These are phyloP conservation scores for Crassisporium funariophilum DNA, from an alignment of 768 basidiomycete species.

Conservation along the genomic window DNA sequence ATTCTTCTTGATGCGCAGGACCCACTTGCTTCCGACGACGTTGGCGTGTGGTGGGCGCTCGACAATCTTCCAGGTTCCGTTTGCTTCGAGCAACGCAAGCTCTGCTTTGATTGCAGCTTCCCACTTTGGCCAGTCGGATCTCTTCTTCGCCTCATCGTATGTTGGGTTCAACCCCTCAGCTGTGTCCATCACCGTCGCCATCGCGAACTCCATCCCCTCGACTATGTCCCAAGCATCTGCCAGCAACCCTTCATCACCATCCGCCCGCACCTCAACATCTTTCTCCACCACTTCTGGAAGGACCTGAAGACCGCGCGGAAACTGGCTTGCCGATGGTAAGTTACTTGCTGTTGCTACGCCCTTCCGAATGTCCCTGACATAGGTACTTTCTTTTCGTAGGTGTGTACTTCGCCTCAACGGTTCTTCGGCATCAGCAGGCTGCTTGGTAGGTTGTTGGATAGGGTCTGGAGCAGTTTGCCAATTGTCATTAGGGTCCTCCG, in stretches of 20 bases:
- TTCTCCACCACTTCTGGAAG: no score
- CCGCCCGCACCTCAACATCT: constrained; percentile 1
- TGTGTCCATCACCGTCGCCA: neutral
- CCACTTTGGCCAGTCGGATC: neutral
- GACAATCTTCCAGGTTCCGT: neutral
- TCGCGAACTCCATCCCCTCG: neutral
- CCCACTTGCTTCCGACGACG: constrained; percentile 30
- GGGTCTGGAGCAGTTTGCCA: no score
- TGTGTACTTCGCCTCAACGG: no score
- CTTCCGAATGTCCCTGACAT: no score
- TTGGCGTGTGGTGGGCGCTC: constrained; percentile 14
- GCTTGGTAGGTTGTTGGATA: no score
- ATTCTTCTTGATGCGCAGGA: constrained; percentile 28
- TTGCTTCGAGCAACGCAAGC: neutral
- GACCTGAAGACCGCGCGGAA: no score
- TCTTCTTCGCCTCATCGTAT: neutral
- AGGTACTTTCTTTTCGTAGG: no score
- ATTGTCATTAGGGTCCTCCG: neutral
- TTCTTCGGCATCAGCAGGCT: no score
- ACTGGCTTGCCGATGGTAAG: no score
- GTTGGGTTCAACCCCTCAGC: neutral
- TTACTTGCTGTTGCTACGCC: no score
- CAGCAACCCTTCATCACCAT: neutral
- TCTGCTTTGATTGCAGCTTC: neutral
- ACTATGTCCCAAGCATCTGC: neutral